These are phyloP conservation scores for Capsicum pubescens DNA, from an alignment of 257 asterid species.

Conservation along the genomic window DNA sequence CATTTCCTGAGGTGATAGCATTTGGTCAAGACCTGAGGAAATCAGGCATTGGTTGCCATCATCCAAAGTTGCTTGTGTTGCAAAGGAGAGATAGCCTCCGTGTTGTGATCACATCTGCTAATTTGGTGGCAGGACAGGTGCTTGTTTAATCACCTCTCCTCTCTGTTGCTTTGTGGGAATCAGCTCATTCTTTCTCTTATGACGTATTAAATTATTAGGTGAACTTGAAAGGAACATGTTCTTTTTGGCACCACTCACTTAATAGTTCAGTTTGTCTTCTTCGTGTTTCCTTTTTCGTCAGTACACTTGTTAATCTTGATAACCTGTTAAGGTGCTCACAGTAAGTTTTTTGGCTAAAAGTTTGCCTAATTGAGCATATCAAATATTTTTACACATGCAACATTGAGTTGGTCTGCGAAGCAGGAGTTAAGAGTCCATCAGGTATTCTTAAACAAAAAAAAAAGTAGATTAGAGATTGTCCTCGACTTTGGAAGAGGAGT, in stretches of 20 bases:
- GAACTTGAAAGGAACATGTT: neutral
- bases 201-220: neutral
- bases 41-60: conserved; percentile 91
- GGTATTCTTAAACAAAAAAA: neutral
- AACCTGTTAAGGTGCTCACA: neutral
- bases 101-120: conserved; percentile 84
- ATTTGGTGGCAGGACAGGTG: conserved; percentile 90
- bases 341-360: neutral
- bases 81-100: conserved; percentile 79
- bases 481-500: neutral
- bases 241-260: neutral
- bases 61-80: conserved; percentile 81
- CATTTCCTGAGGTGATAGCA: conserved; percentile 89
- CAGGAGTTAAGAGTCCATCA: conserved; percentile 2
- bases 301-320: neutral
- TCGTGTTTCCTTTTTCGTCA: neutral
- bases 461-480: conserved; percentile 17
- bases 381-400: neutral
- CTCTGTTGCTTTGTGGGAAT: neutral
- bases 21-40: conserved; percentile 79
- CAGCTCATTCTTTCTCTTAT: neutral
- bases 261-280: neutral
- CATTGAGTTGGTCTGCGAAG: neutral
- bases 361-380: conserved; percentile 5
- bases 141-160: conserved; percentile 29